A percentile compares a stretch with the other conserved stretches of the same genome.
These are phyloP conservation scores for Cetradonia linearis DNA, from an alignment of 495 filamentous ascomycete species.

Conservation along the genomic window DNA sequence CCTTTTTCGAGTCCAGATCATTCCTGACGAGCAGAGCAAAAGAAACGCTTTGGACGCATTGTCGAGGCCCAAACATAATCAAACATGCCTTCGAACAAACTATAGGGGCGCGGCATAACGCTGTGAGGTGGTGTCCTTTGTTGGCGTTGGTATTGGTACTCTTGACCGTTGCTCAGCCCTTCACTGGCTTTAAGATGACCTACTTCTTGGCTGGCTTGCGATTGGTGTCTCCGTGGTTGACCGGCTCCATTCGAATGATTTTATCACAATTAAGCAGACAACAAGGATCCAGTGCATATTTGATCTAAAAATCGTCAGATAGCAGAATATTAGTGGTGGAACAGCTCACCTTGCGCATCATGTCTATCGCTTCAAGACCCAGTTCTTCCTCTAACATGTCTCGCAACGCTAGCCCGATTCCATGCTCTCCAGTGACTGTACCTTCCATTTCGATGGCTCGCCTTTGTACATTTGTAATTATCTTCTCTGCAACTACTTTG, in stretches of 20 bases:
- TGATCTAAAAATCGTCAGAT: conserved; percentile 37
- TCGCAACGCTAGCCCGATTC: conserved; percentile 50
- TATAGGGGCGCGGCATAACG: too few species aligned
- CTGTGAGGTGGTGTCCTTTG: too few species aligned
- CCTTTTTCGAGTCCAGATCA: too few species aligned
- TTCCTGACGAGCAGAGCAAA: too few species aligned
- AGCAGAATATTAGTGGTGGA: conserved; percentile 6
- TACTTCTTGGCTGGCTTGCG: not conserved
- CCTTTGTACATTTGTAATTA: conserved; percentile 52
- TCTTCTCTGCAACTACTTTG: conserved; percentile 37
- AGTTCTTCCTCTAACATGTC: conserved; percentile 52
- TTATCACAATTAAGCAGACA: conserved; percentile 62
- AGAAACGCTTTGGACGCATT: too few species aligned
- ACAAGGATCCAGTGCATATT: conserved; percentile 54
- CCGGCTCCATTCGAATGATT: conserved; percentile 41
- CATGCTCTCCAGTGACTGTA: conserved; percentile 56
- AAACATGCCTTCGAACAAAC: too few species aligned
- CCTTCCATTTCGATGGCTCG: conserved; percentile 55
- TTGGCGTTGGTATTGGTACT: not conserved
- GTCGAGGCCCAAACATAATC: too few species aligned
- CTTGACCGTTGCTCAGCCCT: not conserved
- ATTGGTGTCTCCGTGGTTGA: not conserved
- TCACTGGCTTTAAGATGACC: not conserved
- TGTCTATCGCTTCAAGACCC: conserved; percentile 45
- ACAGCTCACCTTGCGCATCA: conserved; percentile 46